phyloP scores from a whole-genome alignment of 2,329 filamentous ascomycete genomes.

The Cladosporium velox region DNA sequence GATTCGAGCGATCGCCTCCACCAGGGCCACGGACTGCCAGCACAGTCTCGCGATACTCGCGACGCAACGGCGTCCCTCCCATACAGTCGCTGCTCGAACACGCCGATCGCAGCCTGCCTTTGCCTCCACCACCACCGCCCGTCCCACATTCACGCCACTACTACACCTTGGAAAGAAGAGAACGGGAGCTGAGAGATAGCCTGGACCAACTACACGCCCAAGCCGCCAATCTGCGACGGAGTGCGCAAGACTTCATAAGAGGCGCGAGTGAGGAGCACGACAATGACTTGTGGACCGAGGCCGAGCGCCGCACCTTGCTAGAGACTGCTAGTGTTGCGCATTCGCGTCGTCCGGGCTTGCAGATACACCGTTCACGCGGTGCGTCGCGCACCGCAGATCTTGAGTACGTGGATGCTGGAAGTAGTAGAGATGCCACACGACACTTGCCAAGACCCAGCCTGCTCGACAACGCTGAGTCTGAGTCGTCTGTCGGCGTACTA shows the following conservation, averaged over 20 bases:
- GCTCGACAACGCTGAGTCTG: neutral
- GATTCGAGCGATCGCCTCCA: slow-evolving; percentile 30
- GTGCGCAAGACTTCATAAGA: neutral
- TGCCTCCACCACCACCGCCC: slow-evolving; percentile 27
- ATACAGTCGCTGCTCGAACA: slow-evolving; percentile 36
- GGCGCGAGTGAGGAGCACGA: neutral
- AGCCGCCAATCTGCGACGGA: slow-evolving; percentile 1
- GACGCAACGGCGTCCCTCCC: slow-evolving; percentile 33
- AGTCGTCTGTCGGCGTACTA: neutral
- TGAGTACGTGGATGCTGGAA: neutral
- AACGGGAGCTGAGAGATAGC: slow-evolving; percentile 10
- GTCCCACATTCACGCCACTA: slow-evolving; percentile 33
- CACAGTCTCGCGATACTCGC: slow-evolving; percentile 22
- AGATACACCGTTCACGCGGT: neutral
- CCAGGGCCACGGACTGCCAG: slow-evolving; percentile 26
- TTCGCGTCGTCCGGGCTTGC: neutral
- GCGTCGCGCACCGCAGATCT: neutral
- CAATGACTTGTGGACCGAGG: slow-evolving; percentile 7
- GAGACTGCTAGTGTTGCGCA: slow-evolving; percentile 10
- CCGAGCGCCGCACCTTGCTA: slow-evolving; percentile 13
- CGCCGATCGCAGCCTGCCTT: slow-evolving; percentile 25
- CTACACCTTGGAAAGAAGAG: slow-evolving; percentile 14
- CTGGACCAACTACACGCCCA: slow-evolving; percentile 8
- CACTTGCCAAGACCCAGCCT: neutral
- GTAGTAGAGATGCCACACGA: neutral